Evolutionary conservation across 2,329 filamentous ascomycete species (phyloP).

Genomic region (Xylaria sp.): DNA sequence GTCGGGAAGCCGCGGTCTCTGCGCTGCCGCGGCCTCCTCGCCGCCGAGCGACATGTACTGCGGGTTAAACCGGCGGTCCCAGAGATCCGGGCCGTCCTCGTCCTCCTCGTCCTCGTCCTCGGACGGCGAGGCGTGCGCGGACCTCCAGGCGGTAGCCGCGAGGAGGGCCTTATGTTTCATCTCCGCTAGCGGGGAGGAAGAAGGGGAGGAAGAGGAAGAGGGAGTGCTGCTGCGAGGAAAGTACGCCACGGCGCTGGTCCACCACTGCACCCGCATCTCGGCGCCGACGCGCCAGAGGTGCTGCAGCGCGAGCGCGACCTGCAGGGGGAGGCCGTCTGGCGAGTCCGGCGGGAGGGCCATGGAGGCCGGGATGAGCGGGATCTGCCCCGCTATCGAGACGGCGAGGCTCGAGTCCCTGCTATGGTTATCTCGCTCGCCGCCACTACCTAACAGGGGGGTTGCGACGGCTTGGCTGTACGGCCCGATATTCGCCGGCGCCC

Average conservation of each 20-base stretch:
- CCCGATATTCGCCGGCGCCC: constrained; percentile 97
- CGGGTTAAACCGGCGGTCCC: constrained; percentile 65
- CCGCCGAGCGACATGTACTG: constrained; percentile 47
- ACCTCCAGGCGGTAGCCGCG: constrained; percentile 52
- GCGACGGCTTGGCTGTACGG: constrained; percentile 91
- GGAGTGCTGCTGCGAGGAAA: constrained; percentile 59
- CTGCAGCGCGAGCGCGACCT: constrained; percentile 76
- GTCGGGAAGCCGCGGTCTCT: constrained; percentile 49
- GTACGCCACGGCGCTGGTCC: constrained; percentile 76
- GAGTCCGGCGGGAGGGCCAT: constrained; percentile 63
- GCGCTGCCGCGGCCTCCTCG: constrained; percentile 25
- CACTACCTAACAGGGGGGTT: constrained; percentile 43
- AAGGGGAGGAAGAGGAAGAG: too few relatives aligned
- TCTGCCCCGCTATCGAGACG: constrained; percentile 83
- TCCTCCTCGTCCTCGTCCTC: constrained; percentile 54
- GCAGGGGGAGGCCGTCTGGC: constrained; percentile 51
- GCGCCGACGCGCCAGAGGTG: constrained; percentile 84
- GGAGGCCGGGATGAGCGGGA: constrained; percentile 78
- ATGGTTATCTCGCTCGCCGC: constrained; percentile 27
- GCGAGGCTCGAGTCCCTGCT: constrained; percentile 17
- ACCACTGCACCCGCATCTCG: constrained; percentile 72
- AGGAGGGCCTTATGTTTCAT: constrained; percentile 43
- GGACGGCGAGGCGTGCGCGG: constrained; percentile 43
- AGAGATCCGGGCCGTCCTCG: constrained; percentile 62
- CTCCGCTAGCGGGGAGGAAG: constrained; percentile 27